Conservation (phyloP, 805 yeast genomes). For the Candida sithepensis region DNA sequence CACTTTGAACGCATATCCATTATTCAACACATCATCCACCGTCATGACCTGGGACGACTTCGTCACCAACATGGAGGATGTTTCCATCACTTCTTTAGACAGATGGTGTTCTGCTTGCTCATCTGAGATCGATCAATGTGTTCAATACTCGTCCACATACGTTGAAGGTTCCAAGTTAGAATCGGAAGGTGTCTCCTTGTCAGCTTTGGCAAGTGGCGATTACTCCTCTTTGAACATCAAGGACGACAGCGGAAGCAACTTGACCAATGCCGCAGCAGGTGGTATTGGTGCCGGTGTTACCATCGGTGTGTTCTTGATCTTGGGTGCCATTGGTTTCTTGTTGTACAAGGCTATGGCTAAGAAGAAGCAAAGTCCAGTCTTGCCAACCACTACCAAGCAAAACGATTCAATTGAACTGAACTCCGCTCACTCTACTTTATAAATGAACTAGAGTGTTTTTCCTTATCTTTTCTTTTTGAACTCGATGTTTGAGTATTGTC, state of each 20-base stretch:
- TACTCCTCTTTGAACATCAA: constrained; percentile 20
- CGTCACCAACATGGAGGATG: constrained; percentile 22
- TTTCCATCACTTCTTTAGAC: constrained; percentile 25
- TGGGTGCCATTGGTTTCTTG: constrained; percentile 29
- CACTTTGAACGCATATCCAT: constrained; percentile 33
- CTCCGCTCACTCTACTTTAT: constrained; percentile 7
- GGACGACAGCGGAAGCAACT: constrained; percentile 8
- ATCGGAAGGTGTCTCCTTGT: constrained; percentile 29
- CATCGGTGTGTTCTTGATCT: constrained; percentile 36
- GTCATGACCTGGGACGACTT: constrained; percentile 37
- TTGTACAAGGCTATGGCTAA: constrained; percentile 12
- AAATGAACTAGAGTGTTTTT: neutral
- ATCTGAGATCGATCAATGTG: constrained; percentile 31
- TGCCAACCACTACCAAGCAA: constrained; percentile 2
- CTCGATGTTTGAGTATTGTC: neutral
- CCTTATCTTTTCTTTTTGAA: neutral
- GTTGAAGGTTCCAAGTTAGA: constrained; percentile 27
- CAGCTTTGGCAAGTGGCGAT: constrained; percentile 27
- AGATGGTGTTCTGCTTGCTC: constrained; percentile 42
- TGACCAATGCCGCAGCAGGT: constrained; percentile 42
- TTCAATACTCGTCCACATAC: constrained; percentile 31
- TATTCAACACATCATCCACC: constrained; percentile 33
- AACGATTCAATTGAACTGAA: constrained; percentile 3
- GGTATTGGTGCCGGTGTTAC: constrained; percentile 55
- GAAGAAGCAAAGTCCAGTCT: constrained; percentile 1